Base-by-base conservation (phyloP, 306 rosid genomes). In the Pterocarpus macrocarpus region DNA sequence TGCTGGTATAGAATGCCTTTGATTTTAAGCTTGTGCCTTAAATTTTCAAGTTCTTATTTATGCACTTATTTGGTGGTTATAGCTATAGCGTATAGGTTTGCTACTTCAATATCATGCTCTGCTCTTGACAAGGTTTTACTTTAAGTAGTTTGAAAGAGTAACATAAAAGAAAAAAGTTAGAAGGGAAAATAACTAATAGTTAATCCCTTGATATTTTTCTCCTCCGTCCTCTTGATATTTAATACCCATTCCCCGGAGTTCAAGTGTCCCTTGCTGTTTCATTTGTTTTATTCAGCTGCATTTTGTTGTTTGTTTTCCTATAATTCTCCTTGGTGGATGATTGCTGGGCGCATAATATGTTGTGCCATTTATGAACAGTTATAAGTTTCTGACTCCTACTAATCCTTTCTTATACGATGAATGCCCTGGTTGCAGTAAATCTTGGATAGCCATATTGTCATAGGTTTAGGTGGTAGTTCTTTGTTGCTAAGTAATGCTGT, bases 1-100 rank as follows among this genome's bases (percentile, higher is more conserved):
- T 80, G 98, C 97, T 53, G 97, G 98, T 94, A 90, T 47, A 79
- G 65, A 65, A 76, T 71, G 30, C 66, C 74, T 81, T 66, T 44
- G 22, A 43, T 50, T 76, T 81, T 49, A 43, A 45, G 64, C 59
- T 11, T 13, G 15, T 8, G 8, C 70, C 6, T 69, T 52, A 7
- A 17, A 61, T 74, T 69, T 76, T 75, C 2, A 56, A 65, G 38
- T 41, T 70, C 16, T 38, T 75, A 52, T 52, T 36, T 68, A 13
- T 50, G 38, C 16, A 15, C 52, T 61, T 61, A 32, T 75, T 76
- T 55, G 30, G 74, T 63, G 39, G 66, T 76, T 68, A 58, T 66
- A 50, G 35, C 58, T 17, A 16, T 55, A 4, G 32, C 61, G 13
- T 59, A 8, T 50, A 41, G 74, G 14, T 80, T 14, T 68, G 65